A percentile compares a stretch with the other conserved stretches of the same genome.
Conservation (phyloP, 208 protist genomes). For the Leishmania gerbilli region DNA sequence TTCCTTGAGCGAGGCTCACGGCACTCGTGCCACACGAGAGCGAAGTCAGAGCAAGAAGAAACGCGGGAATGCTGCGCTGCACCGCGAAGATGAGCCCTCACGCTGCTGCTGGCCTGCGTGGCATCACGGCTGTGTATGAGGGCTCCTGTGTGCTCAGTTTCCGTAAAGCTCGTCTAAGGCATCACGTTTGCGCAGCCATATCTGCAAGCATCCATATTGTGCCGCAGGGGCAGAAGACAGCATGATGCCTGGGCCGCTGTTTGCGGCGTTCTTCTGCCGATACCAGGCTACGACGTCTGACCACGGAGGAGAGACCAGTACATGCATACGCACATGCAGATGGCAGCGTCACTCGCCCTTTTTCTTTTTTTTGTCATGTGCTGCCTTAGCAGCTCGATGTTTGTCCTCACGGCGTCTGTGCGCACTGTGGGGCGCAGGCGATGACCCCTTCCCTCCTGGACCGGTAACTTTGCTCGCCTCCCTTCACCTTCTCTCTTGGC, state of each 20-base stretch:
- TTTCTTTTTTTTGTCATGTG: not conserved
- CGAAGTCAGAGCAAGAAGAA: not conserved
- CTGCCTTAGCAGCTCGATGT: not conserved
- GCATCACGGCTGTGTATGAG: not conserved
- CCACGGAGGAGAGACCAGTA: not conserved
- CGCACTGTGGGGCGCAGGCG: not conserved
- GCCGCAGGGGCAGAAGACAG: not conserved
- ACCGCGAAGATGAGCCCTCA: not conserved
- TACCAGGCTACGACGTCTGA: not conserved
- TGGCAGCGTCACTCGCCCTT: not conserved
- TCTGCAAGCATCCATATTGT: not conserved
- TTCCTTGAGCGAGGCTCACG: constrained; percentile 22
- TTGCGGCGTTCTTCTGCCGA: not conserved
- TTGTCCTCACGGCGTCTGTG: not conserved
- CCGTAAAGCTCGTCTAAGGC: not conserved
- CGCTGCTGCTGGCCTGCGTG: not conserved
- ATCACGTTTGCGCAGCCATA: not conserved
- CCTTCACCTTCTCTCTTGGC: constrained; percentile 10
- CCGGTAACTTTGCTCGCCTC: not conserved
- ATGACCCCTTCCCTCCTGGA: not conserved
- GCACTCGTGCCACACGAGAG: not conserved
- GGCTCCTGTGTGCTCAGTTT: not conserved
- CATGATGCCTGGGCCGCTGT: too few relatives aligned
- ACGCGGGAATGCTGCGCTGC: not conserved
- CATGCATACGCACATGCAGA: not conserved